A percentile compares a stretch with the other conserved stretches of the same genome.
Conservation (phyloP, 2,329 filamentous ascomycete species). For the Elsinoe necatrix region DNA sequence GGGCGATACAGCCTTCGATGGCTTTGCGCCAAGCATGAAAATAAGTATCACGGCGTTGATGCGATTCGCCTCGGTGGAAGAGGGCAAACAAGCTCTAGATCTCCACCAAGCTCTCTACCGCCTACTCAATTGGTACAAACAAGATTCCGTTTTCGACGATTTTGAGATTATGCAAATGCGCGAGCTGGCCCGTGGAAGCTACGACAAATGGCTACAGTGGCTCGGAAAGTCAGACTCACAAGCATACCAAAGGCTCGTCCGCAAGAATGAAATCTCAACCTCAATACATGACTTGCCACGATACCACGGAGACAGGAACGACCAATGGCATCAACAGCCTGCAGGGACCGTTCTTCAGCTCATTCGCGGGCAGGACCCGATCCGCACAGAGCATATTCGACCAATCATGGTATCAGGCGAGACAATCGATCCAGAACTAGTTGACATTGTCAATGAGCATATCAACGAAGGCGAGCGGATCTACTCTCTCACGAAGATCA, state of each 20-base stretch:
- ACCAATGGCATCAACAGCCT: conserved; percentile 18
- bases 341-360: conserved; percentile 11
- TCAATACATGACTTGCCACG: conserved; percentile 1
- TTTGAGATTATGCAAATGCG: conserved; percentile 14
- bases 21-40: conserved; percentile 11
- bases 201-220: conserved; percentile 14
- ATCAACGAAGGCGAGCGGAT: conserved; percentile 15
- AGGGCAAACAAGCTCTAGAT: conserved; percentile 4
- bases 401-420: neutral
- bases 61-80: neutral
- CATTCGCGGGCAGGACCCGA: conserved; percentile 8
- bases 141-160: conserved; percentile 13
- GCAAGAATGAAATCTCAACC: neutral
- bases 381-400: conserved; percentile 9
- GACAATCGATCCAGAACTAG: conserved; percentile 16
- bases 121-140: conserved; percentile 13
- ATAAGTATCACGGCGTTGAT: neutral
- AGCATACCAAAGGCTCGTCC: conserved; percentile 2
- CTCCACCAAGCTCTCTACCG: conserved; percentile 10
- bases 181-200: conserved; percentile 11
- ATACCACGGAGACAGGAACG: conserved; percentile 13
- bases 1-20: neutral
- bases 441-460: conserved; percentile 14
- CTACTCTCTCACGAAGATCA: conserved; percentile 7
- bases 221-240: neutral